Conservation (phyloP, 352 stramenopile genomes). For the Phytophthora palmivora region DNA sequence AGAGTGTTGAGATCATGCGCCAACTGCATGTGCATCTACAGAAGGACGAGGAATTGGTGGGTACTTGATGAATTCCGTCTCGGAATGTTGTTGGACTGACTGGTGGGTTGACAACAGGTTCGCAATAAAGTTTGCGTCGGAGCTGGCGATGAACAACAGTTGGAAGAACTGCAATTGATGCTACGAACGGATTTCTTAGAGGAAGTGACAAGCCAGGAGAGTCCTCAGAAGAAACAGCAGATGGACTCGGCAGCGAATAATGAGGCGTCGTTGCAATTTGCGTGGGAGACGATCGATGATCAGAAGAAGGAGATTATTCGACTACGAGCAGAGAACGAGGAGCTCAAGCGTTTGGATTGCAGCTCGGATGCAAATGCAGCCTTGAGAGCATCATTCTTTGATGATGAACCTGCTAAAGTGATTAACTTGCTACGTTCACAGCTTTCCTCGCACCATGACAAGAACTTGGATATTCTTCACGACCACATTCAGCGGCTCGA, state of each 20-base stretch:
- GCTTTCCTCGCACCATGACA: constrained; percentile 60
- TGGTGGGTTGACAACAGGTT: constrained; percentile 32
- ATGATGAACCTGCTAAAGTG: constrained; percentile 42
- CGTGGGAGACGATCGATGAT: constrained; percentile 78
- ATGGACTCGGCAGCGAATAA: constrained; percentile 42
- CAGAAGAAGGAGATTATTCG: constrained; percentile 76
- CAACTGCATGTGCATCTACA: constrained; percentile 52
- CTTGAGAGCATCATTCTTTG: constrained; percentile 29
- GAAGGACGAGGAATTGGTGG: constrained; percentile 54
- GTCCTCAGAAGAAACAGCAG: constrained; percentile 40
- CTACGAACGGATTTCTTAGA: constrained; percentile 61
- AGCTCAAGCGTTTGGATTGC: constrained; percentile 32
- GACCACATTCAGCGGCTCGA: constrained; percentile 68
- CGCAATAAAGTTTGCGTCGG: constrained; percentile 51
- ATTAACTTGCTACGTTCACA: constrained; percentile 63
- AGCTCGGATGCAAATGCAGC: constrained; percentile 4
- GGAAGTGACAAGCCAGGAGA: constrained; percentile 39
- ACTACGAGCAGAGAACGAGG: constrained; percentile 60
- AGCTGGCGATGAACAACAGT: constrained; percentile 58
- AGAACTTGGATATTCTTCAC: constrained; percentile 59
- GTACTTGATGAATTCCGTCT: constrained; percentile 11
- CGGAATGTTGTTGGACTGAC: constrained; percentile 7
- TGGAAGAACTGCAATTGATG: constrained; percentile 60
- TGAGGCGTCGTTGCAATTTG: constrained; percentile 76
- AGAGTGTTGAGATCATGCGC: constrained; percentile 62